Evolutionary conservation across 2,329 filamentous ascomycete species (phyloP).

Genomic region (Fusarium chlamydosporum): DNA sequence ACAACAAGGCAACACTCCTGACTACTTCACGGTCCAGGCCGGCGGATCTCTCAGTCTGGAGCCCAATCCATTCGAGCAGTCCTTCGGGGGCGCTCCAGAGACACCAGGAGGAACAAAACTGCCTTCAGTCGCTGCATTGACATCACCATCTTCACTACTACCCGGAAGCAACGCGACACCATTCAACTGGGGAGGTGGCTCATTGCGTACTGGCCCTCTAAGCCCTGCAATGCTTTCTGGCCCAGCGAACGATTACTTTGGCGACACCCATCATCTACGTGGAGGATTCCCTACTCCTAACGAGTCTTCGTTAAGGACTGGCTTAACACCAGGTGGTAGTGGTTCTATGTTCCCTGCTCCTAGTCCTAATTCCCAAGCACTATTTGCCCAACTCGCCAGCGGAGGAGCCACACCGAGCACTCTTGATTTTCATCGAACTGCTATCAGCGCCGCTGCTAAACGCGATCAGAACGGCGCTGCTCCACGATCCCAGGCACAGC

Average conservation of each 20-base stretch:
- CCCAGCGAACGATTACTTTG: constrained; percentile 88
- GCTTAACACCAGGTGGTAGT: constrained; percentile 92
- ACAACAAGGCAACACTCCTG: constrained; percentile 67
- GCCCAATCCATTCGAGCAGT: constrained; percentile 97
- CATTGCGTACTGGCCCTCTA: constrained; percentile 89
- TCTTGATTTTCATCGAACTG: constrained; percentile 94
- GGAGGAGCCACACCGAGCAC: constrained; percentile 91
- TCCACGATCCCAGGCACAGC: constrained; percentile 53
- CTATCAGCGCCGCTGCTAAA: constrained; percentile 82
- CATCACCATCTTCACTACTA: constrained; percentile 86
- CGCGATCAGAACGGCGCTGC: constrained; percentile 62
- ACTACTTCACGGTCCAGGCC: constrained; percentile 76
- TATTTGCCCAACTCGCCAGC: constrained; percentile 83
- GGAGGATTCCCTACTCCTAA: constrained; percentile 94
- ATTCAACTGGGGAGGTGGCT: constrained; percentile 85
- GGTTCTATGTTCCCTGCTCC: constrained; percentile 97
- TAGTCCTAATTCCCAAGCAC: constrained; percentile 86
- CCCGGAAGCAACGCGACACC: constrained; percentile 79
- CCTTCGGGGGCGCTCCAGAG: constrained; percentile 81
- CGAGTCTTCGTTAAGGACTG: constrained; percentile 92
- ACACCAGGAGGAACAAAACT: constrained; percentile 87
- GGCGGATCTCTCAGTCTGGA: constrained; percentile 77
- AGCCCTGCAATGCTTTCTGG: constrained; percentile 98
- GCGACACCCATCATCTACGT: constrained; percentile 81
- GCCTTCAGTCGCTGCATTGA: constrained; percentile 89